Evolutionary conservation across 805 yeast genomes (phyloP), one percentile per base, ranked within the genome.

Genomic region (Wickerhamomyces chaumierensis): DNA sequence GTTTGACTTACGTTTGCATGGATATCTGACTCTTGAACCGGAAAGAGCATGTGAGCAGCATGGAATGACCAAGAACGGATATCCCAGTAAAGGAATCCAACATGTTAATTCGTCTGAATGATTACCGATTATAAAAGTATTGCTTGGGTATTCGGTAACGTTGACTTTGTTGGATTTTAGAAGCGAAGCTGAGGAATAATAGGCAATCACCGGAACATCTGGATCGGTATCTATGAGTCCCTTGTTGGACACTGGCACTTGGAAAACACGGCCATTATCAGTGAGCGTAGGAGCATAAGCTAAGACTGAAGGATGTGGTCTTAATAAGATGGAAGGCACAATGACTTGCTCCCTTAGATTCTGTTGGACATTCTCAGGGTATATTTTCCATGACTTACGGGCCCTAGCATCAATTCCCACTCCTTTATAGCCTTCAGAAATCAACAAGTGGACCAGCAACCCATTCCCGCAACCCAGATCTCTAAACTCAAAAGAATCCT

Each of bases 401-500:
- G 76, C 73, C 35, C 97, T 66, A 0, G 95, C 96, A 61, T 90
- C 97, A 19, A 88, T 76, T 13, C 97, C 97, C 29, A 69, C 56
- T 3, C 97, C 96, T 28, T 52, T 62, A 49, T 73, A 83, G 0
- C 96, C 96, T 60, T 90, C 97, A 65, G 65, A 63, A 7, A 71
- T 61, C 36, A 90, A 63, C 20, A 90, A 72, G 48, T 84, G 73
- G 11, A 85, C 94, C 34, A 90, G 60, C 14, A 85, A 66, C 8
- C 97, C 97, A 60, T 90, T 90, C 6, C 97, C 97, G 62, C 97
- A 90, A 0, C 97, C 97, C 39, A 90, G 57, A 61, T 90, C 97
- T 46, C 90, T 69, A 55, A 88, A 90, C 49, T 78, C 79, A 49
- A 81, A 76, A 4, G 61, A 61, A 53, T 56, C 18, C 46, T 48